These are phyloP conservation scores for Yamadazyma dushanensis DNA, from an alignment of 1,139 yeast species.

Conservation along the genomic window DNA sequence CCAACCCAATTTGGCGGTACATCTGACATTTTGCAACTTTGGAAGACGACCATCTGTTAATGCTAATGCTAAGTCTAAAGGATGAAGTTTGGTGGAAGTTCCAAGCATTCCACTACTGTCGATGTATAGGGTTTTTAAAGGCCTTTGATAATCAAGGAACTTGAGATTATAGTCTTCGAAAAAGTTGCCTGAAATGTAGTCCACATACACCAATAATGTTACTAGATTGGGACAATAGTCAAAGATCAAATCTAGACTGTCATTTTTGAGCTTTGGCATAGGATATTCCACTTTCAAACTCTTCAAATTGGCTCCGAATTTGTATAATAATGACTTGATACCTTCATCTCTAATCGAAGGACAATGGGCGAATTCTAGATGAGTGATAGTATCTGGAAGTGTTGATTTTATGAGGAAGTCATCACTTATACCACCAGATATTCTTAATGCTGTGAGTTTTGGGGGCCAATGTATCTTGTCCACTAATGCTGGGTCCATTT, in stretches of 20 bases:
- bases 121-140: constrained; percentile 63
- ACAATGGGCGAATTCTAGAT: constrained; percentile 83
- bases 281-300: constrained; percentile 77
- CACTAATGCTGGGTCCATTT: constrained; percentile 56
- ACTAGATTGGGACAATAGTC: constrained; percentile 71
- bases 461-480: constrained; percentile 72
- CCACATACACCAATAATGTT: constrained; percentile 70
- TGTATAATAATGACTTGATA: constrained; percentile 56
- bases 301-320: constrained; percentile 64
- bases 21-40: constrained; percentile 55
- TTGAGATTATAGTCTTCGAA: constrained; percentile 62
- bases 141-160: constrained; percentile 42
- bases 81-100: constrained; percentile 76
- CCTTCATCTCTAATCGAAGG: constrained; percentile 69
- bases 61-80: constrained; percentile 86
- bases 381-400: constrained; percentile 71
- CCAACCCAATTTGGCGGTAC: constrained; percentile 88
- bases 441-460: constrained; percentile 63
- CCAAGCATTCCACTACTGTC: constrained; percentile 91
- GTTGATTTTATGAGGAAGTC: constrained; percentile 65
- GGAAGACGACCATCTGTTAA: constrained; percentile 78
- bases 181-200: constrained; percentile 69
- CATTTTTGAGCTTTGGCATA: constrained; percentile 73
- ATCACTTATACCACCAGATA: constrained; percentile 89
- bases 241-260: constrained; percentile 73